phyloP scores from a whole-genome alignment of 2,329 filamentous ascomycete genomes.

The Ampelomyces quisqualis region DNA sequence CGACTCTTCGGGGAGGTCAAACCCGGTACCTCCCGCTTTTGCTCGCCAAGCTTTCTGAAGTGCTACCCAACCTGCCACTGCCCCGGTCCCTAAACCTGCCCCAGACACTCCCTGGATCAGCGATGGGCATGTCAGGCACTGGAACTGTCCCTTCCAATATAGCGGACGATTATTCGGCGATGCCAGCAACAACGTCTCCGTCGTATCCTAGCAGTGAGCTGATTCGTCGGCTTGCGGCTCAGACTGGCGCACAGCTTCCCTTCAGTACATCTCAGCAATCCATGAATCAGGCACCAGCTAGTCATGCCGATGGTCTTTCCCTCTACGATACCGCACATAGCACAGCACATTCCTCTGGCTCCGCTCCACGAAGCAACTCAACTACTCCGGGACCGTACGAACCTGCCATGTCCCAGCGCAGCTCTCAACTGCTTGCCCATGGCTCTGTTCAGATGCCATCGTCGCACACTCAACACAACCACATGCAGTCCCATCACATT shows the following conservation, averaged over 20 bases:
- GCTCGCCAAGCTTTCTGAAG: conserved; percentile 71
- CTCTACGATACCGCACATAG: conserved; percentile 38
- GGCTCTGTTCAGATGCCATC: conserved; percentile 26
- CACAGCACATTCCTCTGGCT: conserved; percentile 35
- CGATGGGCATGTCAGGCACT: conserved; percentile 29
- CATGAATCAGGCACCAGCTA: conserved; percentile 32
- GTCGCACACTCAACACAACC: conserved; percentile 28
- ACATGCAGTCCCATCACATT: conserved; percentile 37
- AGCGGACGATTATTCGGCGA: conserved; percentile 30
- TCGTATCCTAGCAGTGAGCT: conserved; percentile 37
- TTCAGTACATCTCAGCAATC: conserved; percentile 37
- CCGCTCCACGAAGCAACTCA: conserved; percentile 35
- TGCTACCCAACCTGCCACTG: conserved; percentile 56
- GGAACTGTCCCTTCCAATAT: conserved; percentile 35
- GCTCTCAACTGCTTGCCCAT: conserved; percentile 27
- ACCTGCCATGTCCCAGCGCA: conserved; percentile 28
- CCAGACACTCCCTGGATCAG: conserved; percentile 28
- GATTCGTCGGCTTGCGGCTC: conserved; percentile 39
- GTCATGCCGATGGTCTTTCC: conserved; percentile 39
- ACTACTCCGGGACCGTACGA: conserved; percentile 40
- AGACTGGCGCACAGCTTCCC: conserved; percentile 39
- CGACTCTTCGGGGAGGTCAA: conserved; percentile 71
- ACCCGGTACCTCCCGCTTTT: conserved; percentile 76
- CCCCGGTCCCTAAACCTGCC: conserved; percentile 39
- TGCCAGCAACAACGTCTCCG: conserved; percentile 29